Percentiles rank a stretch among this genome's conserved stretches.
Evolutionary conservation across 1,284 basidiomycete genomes (phyloP).

Genomic region (Ustilago nuda): DNA sequence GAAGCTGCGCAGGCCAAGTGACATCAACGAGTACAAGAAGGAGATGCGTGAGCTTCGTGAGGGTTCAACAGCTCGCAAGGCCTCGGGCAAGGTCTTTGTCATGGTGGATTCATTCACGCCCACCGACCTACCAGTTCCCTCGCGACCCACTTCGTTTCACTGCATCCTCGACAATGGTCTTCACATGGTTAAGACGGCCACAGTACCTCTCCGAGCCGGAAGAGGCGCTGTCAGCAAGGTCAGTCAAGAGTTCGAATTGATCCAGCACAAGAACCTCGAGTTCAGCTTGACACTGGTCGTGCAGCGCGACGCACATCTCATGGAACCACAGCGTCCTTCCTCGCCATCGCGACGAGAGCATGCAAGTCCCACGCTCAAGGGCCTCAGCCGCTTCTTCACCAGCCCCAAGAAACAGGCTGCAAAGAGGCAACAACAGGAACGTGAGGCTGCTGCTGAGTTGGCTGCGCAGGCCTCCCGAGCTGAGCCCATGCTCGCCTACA

Average conservation of each 20-base stretch:
- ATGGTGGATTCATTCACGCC: slow-evolving; percentile 71
- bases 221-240: slow-evolving; percentile 75
- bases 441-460: slow-evolving; percentile 41
- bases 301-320: slow-evolving; percentile 58
- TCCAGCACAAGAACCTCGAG: slow-evolving; percentile 66
- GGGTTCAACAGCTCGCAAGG: slow-evolving; percentile 80
- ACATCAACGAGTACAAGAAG: slow-evolving; percentile 94
- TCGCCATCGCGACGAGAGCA: slow-evolving; percentile 50
- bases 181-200: slow-evolving; percentile 93
- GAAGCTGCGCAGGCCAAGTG: slow-evolving; percentile 85
- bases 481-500: slow-evolving; percentile 60
- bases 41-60: slow-evolving; percentile 84
- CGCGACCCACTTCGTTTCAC: slow-evolving; percentile 79
- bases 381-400: slow-evolving; percentile 58
- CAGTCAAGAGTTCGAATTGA: slow-evolving; percentile 87
- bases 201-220: slow-evolving; percentile 76
- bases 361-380: slow-evolving; percentile 54
- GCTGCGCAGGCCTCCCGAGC: slow-evolving; percentile 36
- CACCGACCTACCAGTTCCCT: slow-evolving; percentile 56
- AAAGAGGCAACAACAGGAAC: slow-evolving; percentile 53
- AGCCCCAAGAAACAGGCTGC: slow-evolving; percentile 62
- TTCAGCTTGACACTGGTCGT: slow-evolving; percentile 67
- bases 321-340: slow-evolving; percentile 40
- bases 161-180: slow-evolving; percentile 96
- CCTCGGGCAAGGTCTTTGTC: slow-evolving; percentile 92